Evolutionary conservation across 2,329 filamentous ascomycete genomes (phyloP).

Genomic region (Endothia cerciana): DNA sequence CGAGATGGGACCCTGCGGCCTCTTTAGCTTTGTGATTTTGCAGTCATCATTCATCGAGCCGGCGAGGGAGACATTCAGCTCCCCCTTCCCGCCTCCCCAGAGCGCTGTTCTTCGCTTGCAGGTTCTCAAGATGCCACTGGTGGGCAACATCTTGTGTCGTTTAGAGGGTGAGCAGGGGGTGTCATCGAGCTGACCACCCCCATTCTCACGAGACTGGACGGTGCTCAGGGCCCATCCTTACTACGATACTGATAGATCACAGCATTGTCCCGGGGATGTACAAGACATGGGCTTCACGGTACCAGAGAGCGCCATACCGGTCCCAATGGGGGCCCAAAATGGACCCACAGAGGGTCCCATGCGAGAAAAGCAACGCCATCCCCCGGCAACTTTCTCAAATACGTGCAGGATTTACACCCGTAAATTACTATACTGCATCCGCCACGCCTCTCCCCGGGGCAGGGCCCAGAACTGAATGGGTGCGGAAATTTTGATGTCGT

Average conservation of each 20-base stretch:
- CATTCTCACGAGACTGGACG: too few relatives aligned
- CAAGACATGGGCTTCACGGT: too few relatives aligned
- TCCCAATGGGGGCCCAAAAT: too few relatives aligned
- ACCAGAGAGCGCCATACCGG: too few relatives aligned
- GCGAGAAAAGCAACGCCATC: too few relatives aligned
- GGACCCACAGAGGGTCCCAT: too few relatives aligned
- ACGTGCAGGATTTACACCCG: neutral
- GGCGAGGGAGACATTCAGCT: neutral
- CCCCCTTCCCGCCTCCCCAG: too few relatives aligned
- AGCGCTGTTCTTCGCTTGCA: neutral
- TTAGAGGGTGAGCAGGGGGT: neutral
- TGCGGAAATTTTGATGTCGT: neutral
- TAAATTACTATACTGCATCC: neutral
- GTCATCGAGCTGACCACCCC: too few relatives aligned
- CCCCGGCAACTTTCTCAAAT: neutral
- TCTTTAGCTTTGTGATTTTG: neutral
- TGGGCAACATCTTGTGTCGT: neutral
- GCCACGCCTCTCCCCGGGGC: neutral
- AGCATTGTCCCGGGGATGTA: too few relatives aligned
- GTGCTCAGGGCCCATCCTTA: too few relatives aligned
- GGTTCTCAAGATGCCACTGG: neutral
- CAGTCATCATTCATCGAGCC: neutral
- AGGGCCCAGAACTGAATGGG: neutral
- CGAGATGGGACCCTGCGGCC: neutral
- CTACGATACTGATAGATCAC: too few relatives aligned